Percentiles rank a stretch among this genome's conserved stretches.
phyloP scores from a whole-genome alignment of 192 early-diverging fungal species.

The Geranomyces variabilis region DNA sequence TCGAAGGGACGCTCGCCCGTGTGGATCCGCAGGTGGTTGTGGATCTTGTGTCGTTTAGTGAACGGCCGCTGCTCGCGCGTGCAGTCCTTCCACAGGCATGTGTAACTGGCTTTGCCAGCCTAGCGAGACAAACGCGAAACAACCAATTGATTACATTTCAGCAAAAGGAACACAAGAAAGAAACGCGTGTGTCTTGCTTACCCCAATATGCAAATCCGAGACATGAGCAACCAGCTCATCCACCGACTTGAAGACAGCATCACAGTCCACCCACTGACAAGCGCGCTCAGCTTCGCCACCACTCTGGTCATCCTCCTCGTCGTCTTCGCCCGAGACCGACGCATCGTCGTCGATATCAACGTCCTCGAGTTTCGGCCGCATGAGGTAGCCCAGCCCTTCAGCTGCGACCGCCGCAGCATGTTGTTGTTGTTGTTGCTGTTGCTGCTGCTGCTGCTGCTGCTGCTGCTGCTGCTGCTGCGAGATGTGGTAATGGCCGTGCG shows the following conservation, averaged over 20 bases:
- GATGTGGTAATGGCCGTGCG: neutral
- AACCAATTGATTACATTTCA: no score
- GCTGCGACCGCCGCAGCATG: constrained; percentile 14
- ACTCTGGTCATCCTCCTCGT: constrained; percentile 28
- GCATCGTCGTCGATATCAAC: constrained; percentile 35
- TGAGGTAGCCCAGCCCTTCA: neutral
- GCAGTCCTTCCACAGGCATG: constrained; percentile 44
- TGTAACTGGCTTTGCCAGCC: constrained; percentile 42
- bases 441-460: constrained; percentile 6
- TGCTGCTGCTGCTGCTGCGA: constrained; percentile 3
- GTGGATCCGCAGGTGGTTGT: constrained; percentile 49
- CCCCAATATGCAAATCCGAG: constrained; percentile 36
- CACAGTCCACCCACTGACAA: constrained; percentile 31
- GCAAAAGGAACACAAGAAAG: constrained; percentile 6
- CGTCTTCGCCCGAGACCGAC: constrained; percentile 29
- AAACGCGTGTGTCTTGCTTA: no score
- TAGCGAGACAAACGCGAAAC: no score
- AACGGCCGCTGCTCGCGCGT: constrained; percentile 33
- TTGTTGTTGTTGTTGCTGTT: neutral
- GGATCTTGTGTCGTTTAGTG: constrained; percentile 51
- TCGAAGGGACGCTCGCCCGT: constrained; percentile 49
- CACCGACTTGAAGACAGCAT: constrained; percentile 1
- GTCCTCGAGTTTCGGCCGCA: neutral
- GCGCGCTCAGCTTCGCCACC: neutral
- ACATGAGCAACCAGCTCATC: constrained; percentile 28